Evolutionary conservation across 2,329 filamentous ascomycete species (phyloP), one percentile per base, ranked within the genome.

Genomic region (Fusarium sp.): DNA sequence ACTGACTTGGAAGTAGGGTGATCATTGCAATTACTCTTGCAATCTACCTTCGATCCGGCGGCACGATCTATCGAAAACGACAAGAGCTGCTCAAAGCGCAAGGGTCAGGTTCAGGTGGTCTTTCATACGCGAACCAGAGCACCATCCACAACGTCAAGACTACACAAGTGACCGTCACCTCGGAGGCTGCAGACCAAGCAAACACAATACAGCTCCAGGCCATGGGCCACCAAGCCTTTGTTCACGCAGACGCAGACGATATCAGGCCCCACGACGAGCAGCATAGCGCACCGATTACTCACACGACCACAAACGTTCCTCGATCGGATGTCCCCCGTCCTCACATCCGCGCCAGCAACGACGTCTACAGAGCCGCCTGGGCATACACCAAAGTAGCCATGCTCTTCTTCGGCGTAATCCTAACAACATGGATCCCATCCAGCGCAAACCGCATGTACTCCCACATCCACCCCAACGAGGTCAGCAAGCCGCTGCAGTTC

Each of bases 401-500:
- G 54, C 6, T 60, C 0, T 60, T 60, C 1, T 60, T 60, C 0
- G 30, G 19, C 0, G 56, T 44, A 0, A 59, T 60, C 3, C 6
- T 60, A 0, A 60, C 40, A 1, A 60, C 56, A 0, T 60, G 56
- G 56, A 60, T 60, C 1, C 56, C 54, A 0, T 60, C 56, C 0
- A 60, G 56, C 1, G 56, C 56, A 5, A 60, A 60, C 5, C 4
- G 56, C 1, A 51, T 60, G 56, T 59, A 60, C 5, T 60, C 56
- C 0, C 54, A 39, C 22, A 60, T 60, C 4, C 44, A 60, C 0
- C 56, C 56, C 0, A n/a, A 41, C 0, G 2, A 39, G 5, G 54
- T 60, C 0, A 60, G 56, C 11, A 60, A 60, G 7, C 44, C 56
- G 6, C 20, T 60, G 6, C 56, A 60, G 3, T 60, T 60, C 0